Evolutionary conservation across 345 rosid species (phyloP).

Genomic region (Arabidopsis arenosa): DNA sequence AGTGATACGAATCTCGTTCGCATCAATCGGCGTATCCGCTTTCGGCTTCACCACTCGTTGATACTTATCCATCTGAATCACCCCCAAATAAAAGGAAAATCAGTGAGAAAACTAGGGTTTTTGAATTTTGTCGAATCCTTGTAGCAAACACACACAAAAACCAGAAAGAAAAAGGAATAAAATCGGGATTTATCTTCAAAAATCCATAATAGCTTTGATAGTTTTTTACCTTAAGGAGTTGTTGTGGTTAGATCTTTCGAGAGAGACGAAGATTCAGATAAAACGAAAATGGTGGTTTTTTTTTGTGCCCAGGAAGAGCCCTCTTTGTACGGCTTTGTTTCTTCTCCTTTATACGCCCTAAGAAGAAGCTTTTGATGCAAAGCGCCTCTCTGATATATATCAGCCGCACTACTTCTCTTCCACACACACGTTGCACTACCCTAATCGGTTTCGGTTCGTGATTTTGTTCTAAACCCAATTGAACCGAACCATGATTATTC

Average conservation of each 20-base stretch:
- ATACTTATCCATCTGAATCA: conserved; percentile 69
- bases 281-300: conserved; percentile 33
- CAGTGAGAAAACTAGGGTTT: conserved; percentile 34
- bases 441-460: conserved; percentile 43
- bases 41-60: conserved; percentile 78
- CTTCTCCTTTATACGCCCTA: conserved; percentile 43
- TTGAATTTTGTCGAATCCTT: conserved; percentile 7
- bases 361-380: conserved; percentile 14
- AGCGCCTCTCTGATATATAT: conserved; percentile 43
- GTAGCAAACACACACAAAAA: background rate
- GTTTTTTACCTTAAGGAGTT: conserved; percentile 35
- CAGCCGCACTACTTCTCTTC: conserved; percentile 49
- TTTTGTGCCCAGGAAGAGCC: conserved; percentile 34
- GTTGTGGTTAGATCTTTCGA: conserved; percentile 33
- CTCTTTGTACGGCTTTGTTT: conserved; percentile 48
- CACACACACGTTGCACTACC: conserved; percentile 49
- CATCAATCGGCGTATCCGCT: conserved; percentile 61
- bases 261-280: conserved; percentile 31
- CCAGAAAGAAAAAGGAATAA: background rate
- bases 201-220: background rate
- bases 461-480: background rate
- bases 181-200: conserved; percentile 23
- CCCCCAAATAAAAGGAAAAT: conserved; percentile 22
- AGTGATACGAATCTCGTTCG: conserved; percentile 51
- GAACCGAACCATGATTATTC: conserved; percentile 4